Base-by-base conservation (phyloP, 202 grass and related monocot species). In the Eragrostis tef region DNA sequence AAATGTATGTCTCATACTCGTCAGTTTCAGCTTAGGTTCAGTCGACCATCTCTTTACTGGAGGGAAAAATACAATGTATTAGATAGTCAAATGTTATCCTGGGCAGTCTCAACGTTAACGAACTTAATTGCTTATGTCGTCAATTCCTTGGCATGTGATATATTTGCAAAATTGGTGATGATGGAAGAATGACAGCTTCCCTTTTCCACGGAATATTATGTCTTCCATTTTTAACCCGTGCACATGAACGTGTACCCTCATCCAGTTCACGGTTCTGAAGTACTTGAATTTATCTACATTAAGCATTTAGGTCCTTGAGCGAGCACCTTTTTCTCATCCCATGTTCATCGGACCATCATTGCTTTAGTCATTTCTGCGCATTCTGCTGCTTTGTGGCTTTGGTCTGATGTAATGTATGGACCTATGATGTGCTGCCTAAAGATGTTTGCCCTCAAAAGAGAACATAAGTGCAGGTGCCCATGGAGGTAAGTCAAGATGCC, bases 361-460 rank as follows among this genome's bases (percentile, higher is more conserved):
- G 16, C 34, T 25, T 13, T 25, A 22, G 25, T 70, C 44, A 70
- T 63, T 76, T 17, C 13, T 58, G 9, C 16, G 48, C 19, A 58
- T 26, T 42, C 20, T 11, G 19, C 54, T 41, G 26, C 19, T 46
- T 77, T 11, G 48, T 42, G 8, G 11, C 65, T 44, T 61, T 42
- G 60, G 21, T 71, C 45, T 43, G 54, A 67, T 67, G 36, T 42
- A 65, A 45, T 21, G 13, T 65, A 19, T 50, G 7, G 64, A 31
- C 59, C 58, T 78, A 8, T 74, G 17, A 73, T 31, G 65, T 66
- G 44, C 22, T 71, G 69, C 56, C 16, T 27, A 63, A 72, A 86
- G 34, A 56, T 81, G 52, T 67, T 75, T 79, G 85, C 60, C 36
- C 27, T 47, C 49, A 67, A 85, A 91, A 75, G 77, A 64, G 45